Evolutionary conservation across 1,139 yeast species (phyloP).

Genomic region (Geotrichum candidum): DNA sequence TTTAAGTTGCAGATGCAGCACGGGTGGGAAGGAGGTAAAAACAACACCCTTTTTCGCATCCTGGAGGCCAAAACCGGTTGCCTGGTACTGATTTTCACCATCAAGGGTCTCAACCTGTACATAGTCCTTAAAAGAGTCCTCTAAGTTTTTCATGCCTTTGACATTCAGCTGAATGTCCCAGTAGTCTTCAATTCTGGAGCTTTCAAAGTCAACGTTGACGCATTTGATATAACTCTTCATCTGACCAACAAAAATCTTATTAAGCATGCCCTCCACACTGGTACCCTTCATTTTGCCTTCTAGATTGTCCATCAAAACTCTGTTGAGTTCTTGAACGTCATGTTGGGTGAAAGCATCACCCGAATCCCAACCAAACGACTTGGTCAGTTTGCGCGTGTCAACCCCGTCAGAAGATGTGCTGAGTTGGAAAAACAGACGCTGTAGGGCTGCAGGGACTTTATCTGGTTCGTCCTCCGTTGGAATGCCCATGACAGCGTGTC

Average conservation of each 20-base stretch:
- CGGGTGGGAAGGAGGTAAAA: constrained; percentile 86
- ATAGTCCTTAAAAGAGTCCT: constrained; percentile 76
- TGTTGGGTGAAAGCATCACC: constrained; percentile 96
- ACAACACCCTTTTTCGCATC: constrained; percentile 97
- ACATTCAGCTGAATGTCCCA: constrained; percentile 98
- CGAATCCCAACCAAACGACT: constrained; percentile 95
- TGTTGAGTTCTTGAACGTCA: constrained; percentile 92
- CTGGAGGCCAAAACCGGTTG: constrained; percentile 87
- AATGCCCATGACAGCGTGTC: constrained; percentile 80
- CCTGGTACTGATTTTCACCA: constrained; percentile 94
- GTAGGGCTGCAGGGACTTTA: constrained; percentile 77
- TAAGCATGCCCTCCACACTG: constrained; percentile 68
- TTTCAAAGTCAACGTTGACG: constrained; percentile 90
- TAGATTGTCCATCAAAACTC: constrained; percentile 90
- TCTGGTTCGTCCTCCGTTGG: constrained; percentile 61
- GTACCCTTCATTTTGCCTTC: constrained; percentile 93
- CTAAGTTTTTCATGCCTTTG: constrained; percentile 66
- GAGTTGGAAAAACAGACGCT: constrained; percentile 75
- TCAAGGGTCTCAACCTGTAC: constrained; percentile 82
- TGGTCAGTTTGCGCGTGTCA: constrained; percentile 79
- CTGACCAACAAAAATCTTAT: constrained; percentile 86
- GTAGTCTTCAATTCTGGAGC: constrained; percentile 86
- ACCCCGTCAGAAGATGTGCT: constrained; percentile 69
- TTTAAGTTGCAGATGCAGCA: constrained; percentile 84
- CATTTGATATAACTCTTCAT: constrained; percentile 95